Evolutionary conservation across 73 alveolate genomes (phyloP).

Genomic region (Tetrahymena borealis): DNA sequence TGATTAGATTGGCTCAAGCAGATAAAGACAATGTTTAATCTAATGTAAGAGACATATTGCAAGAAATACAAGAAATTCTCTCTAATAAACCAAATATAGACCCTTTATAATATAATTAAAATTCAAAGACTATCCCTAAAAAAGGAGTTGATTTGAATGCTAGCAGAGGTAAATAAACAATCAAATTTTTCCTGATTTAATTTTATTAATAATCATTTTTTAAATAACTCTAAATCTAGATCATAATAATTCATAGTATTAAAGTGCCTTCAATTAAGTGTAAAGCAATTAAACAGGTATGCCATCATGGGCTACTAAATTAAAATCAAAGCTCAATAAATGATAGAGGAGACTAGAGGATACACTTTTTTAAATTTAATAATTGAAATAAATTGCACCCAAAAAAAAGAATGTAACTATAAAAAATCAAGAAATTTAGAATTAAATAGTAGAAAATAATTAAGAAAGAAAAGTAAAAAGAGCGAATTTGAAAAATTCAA

Average conservation of each 20-base stretch:
- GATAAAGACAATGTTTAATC: slow-evolving; percentile 13
- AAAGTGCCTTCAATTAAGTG: background rate
- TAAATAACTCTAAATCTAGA: background rate
- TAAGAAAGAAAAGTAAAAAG: too few relatives aligned
- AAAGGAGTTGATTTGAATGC: background rate
- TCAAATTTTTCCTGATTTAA: background rate
- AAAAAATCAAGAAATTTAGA: too few relatives aligned
- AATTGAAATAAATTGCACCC: background rate
- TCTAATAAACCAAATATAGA: background rate
- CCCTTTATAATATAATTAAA: background rate
- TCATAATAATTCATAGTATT: background rate
- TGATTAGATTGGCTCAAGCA: slow-evolving; percentile 28
- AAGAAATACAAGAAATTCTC: background rate
- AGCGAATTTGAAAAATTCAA: too few relatives aligned
- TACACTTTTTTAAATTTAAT: background rate
- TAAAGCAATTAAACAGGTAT: background rate
- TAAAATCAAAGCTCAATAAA: background rate
- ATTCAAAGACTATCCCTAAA: background rate
- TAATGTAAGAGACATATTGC: slow-evolving; percentile 11
- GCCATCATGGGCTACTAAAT: background rate
- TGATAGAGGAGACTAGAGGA: background rate
- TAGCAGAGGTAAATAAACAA: background rate
- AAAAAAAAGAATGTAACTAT: background rate
- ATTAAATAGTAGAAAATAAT: too few relatives aligned
- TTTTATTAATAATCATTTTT: background rate